Evolutionary conservation across 495 filamentous ascomycete species (phyloP), one percentile per base, ranked within the genome.

Genomic region (Penicillium nucicola): DNA sequence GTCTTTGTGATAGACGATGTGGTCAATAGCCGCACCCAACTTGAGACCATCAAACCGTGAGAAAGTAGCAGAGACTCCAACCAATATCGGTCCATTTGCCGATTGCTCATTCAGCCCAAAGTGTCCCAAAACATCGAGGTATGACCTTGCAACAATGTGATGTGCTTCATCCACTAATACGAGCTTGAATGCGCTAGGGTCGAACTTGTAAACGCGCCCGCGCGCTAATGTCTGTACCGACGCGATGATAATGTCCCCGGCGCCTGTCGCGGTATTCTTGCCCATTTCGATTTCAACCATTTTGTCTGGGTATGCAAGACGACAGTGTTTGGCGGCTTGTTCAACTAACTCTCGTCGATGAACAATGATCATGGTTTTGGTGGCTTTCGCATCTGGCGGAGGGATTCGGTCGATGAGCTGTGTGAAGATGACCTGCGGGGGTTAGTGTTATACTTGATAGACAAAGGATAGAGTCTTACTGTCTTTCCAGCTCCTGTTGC

Each of bases 81-180:
- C 86, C 6, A 97, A 74, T 13, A 84, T 77, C 13, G 90, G 90
- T 4, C 82, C 81, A 34, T 76, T 56, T 0, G 71, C 23, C 4
- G 62, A 55, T 61, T 69, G 78, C 36, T 78, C 63, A 31, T 77
- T 64, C 34, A 97, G 76, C 0, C 84, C 81, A 64, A 98, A 90
- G 67, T 99, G 79, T 2, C 75, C 69, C 47, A 99, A 67, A 2
- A 80, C 78, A 23, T 72, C 77, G 51, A 92, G 72, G 61, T 97
- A 99, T 30, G 80, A 79, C 7, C 79, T 74, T 5, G 92, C 87
- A 28, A 96, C 92, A 42, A 97, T 96, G 68, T 97, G 93, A 69
- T 99, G 93, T n/a, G 90, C 92, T 64, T 99, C 93, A 58, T 99
- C 93, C 6, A 99, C 92, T 12, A 99, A 77, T 2, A 99, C 69